These are phyloP conservation scores for Logfia minima DNA, from an alignment of 129 eudicot species.

Conservation along the genomic window DNA sequence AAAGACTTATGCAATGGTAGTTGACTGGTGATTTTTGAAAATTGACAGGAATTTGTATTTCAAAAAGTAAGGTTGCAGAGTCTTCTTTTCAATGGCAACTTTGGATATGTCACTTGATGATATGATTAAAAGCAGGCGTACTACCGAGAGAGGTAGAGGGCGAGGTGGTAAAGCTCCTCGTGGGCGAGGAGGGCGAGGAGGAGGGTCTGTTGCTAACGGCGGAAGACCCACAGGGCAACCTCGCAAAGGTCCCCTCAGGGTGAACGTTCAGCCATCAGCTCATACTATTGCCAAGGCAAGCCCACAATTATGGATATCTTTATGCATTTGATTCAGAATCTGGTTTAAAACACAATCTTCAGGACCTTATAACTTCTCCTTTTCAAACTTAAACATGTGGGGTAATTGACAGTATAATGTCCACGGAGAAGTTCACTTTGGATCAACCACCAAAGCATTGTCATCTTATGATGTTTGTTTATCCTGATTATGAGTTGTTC, in stretches of 20 bases:
- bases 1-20: not conserved
- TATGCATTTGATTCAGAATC: constrained; percentile 52
- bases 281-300: constrained; percentile 95
- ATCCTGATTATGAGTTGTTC: constrained; percentile 39
- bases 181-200: constrained; percentile 69
- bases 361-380: constrained; percentile 36
- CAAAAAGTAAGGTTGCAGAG: constrained; percentile 22
- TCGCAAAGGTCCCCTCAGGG: constrained; percentile 64
- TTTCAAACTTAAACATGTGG: constrained; percentile 38
- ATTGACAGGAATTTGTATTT: constrained; percentile 31
- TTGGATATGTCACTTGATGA: constrained; percentile 78
- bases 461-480: constrained; percentile 31
- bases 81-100: constrained; percentile 52
- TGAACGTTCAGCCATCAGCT: constrained; percentile 70
- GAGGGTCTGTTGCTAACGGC: constrained; percentile 42
- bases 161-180: constrained; percentile 58
- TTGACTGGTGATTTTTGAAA: not conserved
- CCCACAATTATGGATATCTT: constrained; percentile 69
- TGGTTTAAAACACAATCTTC: constrained; percentile 41
- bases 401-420: constrained; percentile 42
- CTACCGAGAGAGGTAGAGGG: constrained; percentile 66
- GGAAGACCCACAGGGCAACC: constrained; percentile 71
- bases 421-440: constrained; percentile 48
- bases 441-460: constrained; percentile 35
- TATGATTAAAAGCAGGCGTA: constrained; percentile 70